These are phyloP conservation scores for Phytophthora macrochlamydospora DNA, from an alignment of 352 stramenopile genomes.

Conservation along the genomic window DNA sequence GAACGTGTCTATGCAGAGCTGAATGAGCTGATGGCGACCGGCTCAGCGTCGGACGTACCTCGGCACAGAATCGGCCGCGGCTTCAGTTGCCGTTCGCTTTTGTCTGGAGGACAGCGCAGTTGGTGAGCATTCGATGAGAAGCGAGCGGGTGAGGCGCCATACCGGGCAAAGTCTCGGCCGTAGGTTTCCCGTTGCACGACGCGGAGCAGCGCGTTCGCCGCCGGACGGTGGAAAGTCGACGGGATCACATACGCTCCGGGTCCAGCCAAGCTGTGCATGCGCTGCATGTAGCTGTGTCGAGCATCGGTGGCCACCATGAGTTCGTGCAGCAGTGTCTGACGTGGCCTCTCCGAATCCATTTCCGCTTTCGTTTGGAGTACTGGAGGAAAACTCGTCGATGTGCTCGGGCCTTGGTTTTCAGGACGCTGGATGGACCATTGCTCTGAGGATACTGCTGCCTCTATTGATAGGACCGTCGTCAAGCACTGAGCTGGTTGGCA, in stretches of 20 bases:
- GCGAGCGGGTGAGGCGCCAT: slow-evolving; percentile 7
- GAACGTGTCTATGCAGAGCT: slow-evolving; percentile 23
- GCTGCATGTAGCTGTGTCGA: slow-evolving; percentile 61
- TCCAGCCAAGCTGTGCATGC: slow-evolving; percentile 45
- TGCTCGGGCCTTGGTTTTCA: too few relatives aligned
- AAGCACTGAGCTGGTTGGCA: too few relatives aligned
- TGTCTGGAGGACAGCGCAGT: slow-evolving; percentile 15
- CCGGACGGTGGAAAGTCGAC: slow-evolving; percentile 46
- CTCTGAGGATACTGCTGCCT: too few relatives aligned
- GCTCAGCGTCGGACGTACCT: slow-evolving; percentile 15
- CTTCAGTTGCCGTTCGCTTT: slow-evolving; percentile 24
- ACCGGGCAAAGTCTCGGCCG: slow-evolving; percentile 67
- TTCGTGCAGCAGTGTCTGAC: slow-evolving; percentile 15
- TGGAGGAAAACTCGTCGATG: background rate
- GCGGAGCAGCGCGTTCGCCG: slow-evolving; percentile 44
- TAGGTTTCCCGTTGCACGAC: slow-evolving; percentile 56
- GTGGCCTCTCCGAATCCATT: slow-evolving; percentile 25
- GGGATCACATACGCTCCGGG: slow-evolving; percentile 65
- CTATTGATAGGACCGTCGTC: too few relatives aligned
- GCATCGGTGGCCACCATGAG: slow-evolving; percentile 28
- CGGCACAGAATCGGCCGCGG: slow-evolving; percentile 3
- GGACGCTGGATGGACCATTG: too few relatives aligned
- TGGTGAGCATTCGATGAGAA: slow-evolving; percentile 7
- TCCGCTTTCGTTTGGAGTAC: background rate
- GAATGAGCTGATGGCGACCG: slow-evolving; percentile 1